These are phyloP conservation scores for Vicia villosa DNA, from an alignment of 306 rosid genomes.

Conservation along the genomic window DNA sequence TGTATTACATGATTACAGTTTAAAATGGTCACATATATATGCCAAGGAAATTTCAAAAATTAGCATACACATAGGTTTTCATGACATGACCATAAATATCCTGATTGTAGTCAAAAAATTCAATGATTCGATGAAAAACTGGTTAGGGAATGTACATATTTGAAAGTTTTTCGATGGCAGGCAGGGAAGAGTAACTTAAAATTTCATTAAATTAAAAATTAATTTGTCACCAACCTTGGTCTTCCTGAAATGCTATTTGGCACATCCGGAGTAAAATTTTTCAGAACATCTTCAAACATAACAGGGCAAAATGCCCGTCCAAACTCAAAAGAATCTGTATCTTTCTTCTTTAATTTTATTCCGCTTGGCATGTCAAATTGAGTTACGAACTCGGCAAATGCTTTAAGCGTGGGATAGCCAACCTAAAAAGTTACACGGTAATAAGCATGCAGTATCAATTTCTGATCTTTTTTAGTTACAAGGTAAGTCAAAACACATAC, in stretches of 20 bases:
- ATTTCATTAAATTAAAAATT: background rate
- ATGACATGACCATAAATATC: slow-evolving; percentile 6
- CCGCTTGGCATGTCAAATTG: slow-evolving; percentile 66
- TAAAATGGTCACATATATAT: background rate
- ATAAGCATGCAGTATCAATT: slow-evolving; percentile 26
- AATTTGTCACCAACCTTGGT: slow-evolving; percentile 72
- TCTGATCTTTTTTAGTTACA: too few species aligned
- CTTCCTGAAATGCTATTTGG: slow-evolving; percentile 68
- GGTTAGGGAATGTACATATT: slow-evolving; percentile 4
- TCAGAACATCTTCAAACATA: slow-evolving; percentile 81
- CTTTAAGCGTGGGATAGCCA: slow-evolving; percentile 73
- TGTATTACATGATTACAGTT: slow-evolving; percentile 7
- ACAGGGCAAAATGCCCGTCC: slow-evolving; percentile 80
- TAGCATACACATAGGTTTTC: slow-evolving; percentile 28
- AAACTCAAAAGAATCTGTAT: slow-evolving; percentile 50
- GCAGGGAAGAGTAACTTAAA: background rate
- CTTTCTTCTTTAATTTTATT: slow-evolving; percentile 51
- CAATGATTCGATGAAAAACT: background rate
- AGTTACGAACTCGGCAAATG: slow-evolving; percentile 72
- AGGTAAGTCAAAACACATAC: slow-evolving; percentile 35
- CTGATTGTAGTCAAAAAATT: background rate
- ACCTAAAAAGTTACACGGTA: slow-evolving; percentile 48
- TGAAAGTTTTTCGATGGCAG: slow-evolving; percentile 33
- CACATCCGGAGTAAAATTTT: slow-evolving; percentile 77
- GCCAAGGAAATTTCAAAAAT: slow-evolving; percentile 1